These are phyloP conservation scores for Macadamia tetraphylla DNA, from an alignment of 164 flowering plant genomes.

Conservation along the genomic window DNA sequence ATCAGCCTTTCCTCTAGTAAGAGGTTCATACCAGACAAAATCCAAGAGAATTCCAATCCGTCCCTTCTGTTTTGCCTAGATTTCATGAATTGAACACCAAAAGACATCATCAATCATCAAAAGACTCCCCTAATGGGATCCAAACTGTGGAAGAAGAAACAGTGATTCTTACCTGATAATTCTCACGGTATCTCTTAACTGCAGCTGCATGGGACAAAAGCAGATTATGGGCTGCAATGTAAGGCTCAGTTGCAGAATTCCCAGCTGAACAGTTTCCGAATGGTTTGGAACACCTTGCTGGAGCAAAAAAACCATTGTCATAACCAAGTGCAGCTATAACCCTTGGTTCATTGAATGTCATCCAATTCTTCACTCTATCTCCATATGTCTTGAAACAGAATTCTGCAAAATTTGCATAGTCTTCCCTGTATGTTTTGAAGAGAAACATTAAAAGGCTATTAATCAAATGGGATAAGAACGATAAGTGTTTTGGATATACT, in stretches of 20 bases:
- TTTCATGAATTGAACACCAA: not conserved
- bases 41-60: conserved; percentile 68
- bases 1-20: conserved; percentile 47
- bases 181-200: conserved; percentile 55
- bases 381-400: conserved; percentile 74
- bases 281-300: conserved; percentile 60
- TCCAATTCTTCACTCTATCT: conserved; percentile 77
- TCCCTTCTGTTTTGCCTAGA: conserved; percentile 55
- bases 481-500: too few species aligned
- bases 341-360: conserved; percentile 73
- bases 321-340: conserved; percentile 75
- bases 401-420: conserved; percentile 61
- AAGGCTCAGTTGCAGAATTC: conserved; percentile 70
- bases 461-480: too few species aligned
- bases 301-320: conserved; percentile 61
- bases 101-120: not conserved
- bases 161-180: conserved; percentile 40
- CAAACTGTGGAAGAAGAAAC: not conserved
- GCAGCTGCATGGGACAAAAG: conserved; percentile 63
- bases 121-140: not conserved
- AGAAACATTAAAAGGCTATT: too few species aligned
- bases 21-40: conserved; percentile 78
- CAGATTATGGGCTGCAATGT: conserved; percentile 61
- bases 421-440: conserved; percentile 36
- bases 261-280: conserved; percentile 63